These are phyloP conservation scores for Toxicodendron radicans DNA, from an alignment of 345 rosid genomes.

Conservation along the genomic window DNA sequence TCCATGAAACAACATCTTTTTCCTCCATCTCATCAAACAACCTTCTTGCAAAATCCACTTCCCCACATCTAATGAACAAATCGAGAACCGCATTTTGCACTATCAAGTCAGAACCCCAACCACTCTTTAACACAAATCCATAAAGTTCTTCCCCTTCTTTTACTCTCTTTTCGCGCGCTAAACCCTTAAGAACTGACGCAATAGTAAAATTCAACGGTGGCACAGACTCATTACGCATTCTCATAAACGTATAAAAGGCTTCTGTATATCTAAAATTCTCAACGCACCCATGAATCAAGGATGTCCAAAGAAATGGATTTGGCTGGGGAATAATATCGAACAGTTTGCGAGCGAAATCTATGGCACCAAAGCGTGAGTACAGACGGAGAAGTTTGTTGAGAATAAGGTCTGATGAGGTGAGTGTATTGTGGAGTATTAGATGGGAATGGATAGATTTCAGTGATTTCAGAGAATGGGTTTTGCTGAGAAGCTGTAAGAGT, in stretches of 20 bases:
- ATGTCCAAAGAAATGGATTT: conserved; percentile 34
- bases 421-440: conserved; percentile 10
- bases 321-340: conserved; percentile 36
- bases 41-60: conserved; percentile 24
- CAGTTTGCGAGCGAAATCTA: conserved; percentile 22
- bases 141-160: conserved; percentile 22
- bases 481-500: conserved; percentile 13
- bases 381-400: conserved; percentile 25
- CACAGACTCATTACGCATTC: conserved; percentile 19
- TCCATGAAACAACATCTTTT: conserved; percentile 38
- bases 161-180: conserved; percentile 19
- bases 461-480: conserved; percentile 18
- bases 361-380: conserved; percentile 16
- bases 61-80: conserved; percentile 31
- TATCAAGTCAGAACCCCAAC: conserved; percentile 27
- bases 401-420: conserved; percentile 18
- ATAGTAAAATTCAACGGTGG: conserved; percentile 27
- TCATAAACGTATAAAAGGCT: conserved; percentile 18
- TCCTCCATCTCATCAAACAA: conserved; percentile 35
- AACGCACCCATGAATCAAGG: conserved; percentile 33
- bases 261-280: conserved; percentile 14
- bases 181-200: conserved; percentile 26
- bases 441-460: conserved; percentile 19
- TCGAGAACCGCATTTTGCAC: conserved; percentile 31
- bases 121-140: conserved; percentile 28